Base-by-base conservation (phyloP, 257 asterid genomes). In the Ligustrum vulgare region DNA sequence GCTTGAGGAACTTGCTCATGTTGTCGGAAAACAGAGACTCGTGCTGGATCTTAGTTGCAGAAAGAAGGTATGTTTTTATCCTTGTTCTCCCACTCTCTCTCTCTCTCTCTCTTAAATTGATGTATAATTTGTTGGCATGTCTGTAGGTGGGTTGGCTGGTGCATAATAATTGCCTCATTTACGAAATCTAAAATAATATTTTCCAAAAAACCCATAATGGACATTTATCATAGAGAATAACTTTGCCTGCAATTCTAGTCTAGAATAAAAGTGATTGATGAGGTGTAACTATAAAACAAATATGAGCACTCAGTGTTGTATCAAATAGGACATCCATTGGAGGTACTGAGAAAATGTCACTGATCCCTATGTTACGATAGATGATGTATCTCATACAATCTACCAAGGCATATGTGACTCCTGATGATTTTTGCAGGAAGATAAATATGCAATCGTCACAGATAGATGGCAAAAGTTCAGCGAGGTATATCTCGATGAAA, bases 391-490 rank as follows among this genome's bases (percentile, higher is more conserved):
- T 60, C 4, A 58, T 49, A 37, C 76, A 33, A 6, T 76, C 39
- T 67, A 33, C 65, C 23, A n/a, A 70, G 10, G 7, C 6, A 47
- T 65, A 60, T 65, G 45, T 81, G 83, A 80, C 80, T 75, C 74
- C 36, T 51, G 70, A 67, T 60, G 25, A 72, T 37, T 66, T 70
- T 31, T 75, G 69, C 91, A 94, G 98, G 95, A 84, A 12, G 89
- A 83, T 34, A 82, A 80, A 73, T 94, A 92, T 79, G 97, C 91
- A 67, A 89, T 95, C 67, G 99, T 95, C 72, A 95, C 99, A 15
- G 93, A 93, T 83, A 90, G 98, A 80, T 95, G 99, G 99, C 99
- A 93, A 89, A 95, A 91, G 81, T 95, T 95, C 82, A 95, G 82
- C 35, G 81, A 91, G 45, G 98, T 95, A n/a, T 87, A 79, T 84